A percentile compares a stretch with the other conserved stretches of the same genome.
These are phyloP conservation scores for Pleomassaria siparia DNA, from an alignment of 2,329 filamentous ascomycete genomes.

Conservation along the genomic window DNA sequence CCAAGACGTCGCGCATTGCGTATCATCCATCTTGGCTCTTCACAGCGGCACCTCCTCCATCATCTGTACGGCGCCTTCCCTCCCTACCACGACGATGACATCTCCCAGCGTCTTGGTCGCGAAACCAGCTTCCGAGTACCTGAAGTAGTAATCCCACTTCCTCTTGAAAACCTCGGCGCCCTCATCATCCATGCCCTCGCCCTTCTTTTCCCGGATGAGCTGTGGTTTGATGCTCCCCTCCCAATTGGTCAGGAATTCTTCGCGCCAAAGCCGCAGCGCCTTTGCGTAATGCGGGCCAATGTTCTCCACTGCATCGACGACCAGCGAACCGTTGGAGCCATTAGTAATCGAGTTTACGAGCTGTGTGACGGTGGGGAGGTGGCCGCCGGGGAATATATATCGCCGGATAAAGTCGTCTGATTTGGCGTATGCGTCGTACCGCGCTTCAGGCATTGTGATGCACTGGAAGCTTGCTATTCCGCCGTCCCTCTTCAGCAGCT, in stretches of 20 bases:
- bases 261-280: conserved; percentile 67
- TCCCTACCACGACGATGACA: conserved; percentile 69
- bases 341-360: conserved; percentile 63
- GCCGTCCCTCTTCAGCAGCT: conserved; percentile 64
- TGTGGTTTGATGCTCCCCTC: conserved; percentile 61
- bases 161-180: conserved; percentile 67
- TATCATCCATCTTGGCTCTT: conserved; percentile 10
- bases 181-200: conserved; percentile 62
- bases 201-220: conserved; percentile 58
- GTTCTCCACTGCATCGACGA: conserved; percentile 69
- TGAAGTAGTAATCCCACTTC: conserved; percentile 80
- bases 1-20: neutral
- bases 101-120: conserved; percentile 71
- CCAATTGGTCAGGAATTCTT: conserved; percentile 67
- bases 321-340: conserved; percentile 62
- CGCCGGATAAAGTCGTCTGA: conserved; percentile 74
- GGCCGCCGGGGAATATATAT: conserved; percentile 79
- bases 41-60: conserved; percentile 70
- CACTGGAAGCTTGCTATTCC: conserved; percentile 73
- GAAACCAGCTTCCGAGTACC: conserved; percentile 75
- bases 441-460: conserved; percentile 72
- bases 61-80: conserved; percentile 66
- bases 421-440: conserved; percentile 66
- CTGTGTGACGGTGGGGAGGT: conserved; percentile 68
- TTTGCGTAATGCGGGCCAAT: conserved; percentile 75